These are phyloP conservation scores for Xylariaceae sp. DNA, from an alignment of 2,329 filamentous ascomycete species.

Conservation along the genomic window DNA sequence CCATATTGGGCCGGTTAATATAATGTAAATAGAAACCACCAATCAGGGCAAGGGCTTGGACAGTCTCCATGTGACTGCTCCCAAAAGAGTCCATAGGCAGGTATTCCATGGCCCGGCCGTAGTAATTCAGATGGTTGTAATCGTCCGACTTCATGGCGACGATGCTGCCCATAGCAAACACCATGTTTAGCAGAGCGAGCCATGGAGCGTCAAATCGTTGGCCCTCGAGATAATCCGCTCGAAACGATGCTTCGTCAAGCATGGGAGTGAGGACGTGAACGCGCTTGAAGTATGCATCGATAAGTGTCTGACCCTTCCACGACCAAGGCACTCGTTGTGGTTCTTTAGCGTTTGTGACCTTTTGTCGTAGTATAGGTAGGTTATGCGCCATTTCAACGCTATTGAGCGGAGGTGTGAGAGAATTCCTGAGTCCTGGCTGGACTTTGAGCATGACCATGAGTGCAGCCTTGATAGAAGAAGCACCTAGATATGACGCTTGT, in stretches of 20 bases:
- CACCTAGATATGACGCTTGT: constrained; percentile 70
- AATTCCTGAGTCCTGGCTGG: constrained; percentile 53
- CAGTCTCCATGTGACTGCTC: constrained; percentile 73
- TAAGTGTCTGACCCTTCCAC: constrained; percentile 69
- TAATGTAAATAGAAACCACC: constrained; percentile 81
- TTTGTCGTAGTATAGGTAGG: constrained; percentile 51
- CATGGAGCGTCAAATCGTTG: constrained; percentile 71
- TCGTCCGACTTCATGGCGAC: constrained; percentile 69
- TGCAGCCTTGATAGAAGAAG: constrained; percentile 77
- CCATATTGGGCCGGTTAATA: constrained; percentile 77
- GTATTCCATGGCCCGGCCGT: constrained; percentile 69
- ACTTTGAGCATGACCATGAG: constrained; percentile 72
- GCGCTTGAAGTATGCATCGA: constrained; percentile 78
- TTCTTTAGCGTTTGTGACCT: constrained; percentile 52
- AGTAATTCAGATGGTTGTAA: constrained; percentile 72
- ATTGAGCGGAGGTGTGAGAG: constrained; percentile 54
- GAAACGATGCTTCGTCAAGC: constrained; percentile 74
- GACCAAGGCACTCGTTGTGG: constrained; percentile 61
- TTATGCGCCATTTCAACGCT: constrained; percentile 54
- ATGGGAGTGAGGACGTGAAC: constrained; percentile 76
- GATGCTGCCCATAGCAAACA: constrained; percentile 77
- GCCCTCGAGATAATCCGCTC: constrained; percentile 66
- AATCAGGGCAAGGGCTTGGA: constrained; percentile 74
- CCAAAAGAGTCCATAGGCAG: constrained; percentile 71
- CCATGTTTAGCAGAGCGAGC: constrained; percentile 76